Percentiles rank a stretch among this genome's conserved stretches.
Evolutionary conservation across 202 grass and related monocot genomes (phyloP).

Genomic region (Dendrocalamus latiflorus): DNA sequence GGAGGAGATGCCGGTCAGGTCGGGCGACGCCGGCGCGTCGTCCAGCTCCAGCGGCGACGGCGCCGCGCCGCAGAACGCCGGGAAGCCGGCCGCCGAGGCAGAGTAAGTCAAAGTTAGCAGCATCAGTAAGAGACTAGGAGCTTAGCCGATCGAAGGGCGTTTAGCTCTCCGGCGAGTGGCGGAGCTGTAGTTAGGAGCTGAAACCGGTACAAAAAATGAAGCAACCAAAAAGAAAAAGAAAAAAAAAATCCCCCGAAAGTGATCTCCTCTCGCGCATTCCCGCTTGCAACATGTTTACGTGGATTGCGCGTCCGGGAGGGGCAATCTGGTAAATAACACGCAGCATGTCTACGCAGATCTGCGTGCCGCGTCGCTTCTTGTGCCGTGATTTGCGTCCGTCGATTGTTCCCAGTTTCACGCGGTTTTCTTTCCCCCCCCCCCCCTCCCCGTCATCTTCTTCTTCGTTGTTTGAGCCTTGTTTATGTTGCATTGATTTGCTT

Average conservation of each 20-base stretch:
- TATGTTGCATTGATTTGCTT: neutral
- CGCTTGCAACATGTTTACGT: too few species aligned
- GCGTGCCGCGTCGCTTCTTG: too few species aligned
- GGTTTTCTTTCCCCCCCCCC: conserved; percentile 15
- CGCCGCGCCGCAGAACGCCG: conserved; percentile 21
- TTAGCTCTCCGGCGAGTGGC: conserved; percentile 25
- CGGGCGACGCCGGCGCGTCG: conserved; percentile 39
- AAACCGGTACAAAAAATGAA: neutral
- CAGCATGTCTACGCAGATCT: too few species aligned
- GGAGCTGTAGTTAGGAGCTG: neutral
- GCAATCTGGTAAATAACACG: too few species aligned
- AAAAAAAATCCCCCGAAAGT: neutral
- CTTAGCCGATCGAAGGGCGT: neutral
- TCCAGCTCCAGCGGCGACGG: conserved; percentile 65
- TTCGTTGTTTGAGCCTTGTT: neutral
- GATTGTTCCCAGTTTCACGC: conserved; percentile 58
- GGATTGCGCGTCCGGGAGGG: too few species aligned
- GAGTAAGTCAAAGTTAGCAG: conserved; percentile 53
- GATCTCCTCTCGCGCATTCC: neutral
- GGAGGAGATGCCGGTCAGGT: conserved; percentile 24
- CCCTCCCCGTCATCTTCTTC: too few species aligned
- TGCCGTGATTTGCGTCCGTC: too few species aligned
- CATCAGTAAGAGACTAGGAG: neutral
- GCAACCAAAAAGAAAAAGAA: too few species aligned
- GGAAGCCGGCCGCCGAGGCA: conserved; percentile 42